Evolutionary conservation across 495 filamentous ascomycete species (phyloP).

Genomic region (Rusavskia elegans): DNA sequence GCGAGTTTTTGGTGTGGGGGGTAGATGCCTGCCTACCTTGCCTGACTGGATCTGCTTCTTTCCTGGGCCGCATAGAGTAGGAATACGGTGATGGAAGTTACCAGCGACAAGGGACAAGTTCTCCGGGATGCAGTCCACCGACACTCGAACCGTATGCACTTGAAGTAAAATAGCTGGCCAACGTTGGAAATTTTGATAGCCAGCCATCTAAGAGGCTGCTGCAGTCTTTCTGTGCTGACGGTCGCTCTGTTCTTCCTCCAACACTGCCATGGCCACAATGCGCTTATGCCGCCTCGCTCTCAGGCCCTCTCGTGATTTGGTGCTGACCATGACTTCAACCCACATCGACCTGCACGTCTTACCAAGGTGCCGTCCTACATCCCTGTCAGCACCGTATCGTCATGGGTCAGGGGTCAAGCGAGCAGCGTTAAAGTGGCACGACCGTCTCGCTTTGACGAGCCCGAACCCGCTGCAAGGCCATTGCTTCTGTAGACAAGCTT

Average conservation of each 20-base stretch:
- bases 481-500: neutral
- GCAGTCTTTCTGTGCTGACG: no score
- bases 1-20: neutral
- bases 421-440: conserved; percentile 10
- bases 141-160: no score
- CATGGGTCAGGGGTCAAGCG: neutral
- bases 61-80: no score
- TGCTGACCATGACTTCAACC: neutral
- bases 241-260: neutral
- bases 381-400: neutral
- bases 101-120: no score
- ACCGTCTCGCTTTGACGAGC: conserved; percentile 13
- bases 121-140: no score
- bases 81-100: no score
- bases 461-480: conserved; percentile 17
- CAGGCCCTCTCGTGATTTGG: neutral
- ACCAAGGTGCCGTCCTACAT: neutral
- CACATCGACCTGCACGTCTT: neutral
- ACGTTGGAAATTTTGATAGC: no score
- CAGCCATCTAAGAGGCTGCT: no score
- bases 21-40: neutral
- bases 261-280: neutral
- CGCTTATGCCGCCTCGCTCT: neutral
- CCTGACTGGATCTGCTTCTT: neutral
- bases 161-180: no score